A percentile compares a stretch with the other conserved stretches of the same genome.
Evolutionary conservation across 768 basidiomycete genomes (phyloP).

Genomic region (Floccularia luteovirens): DNA sequence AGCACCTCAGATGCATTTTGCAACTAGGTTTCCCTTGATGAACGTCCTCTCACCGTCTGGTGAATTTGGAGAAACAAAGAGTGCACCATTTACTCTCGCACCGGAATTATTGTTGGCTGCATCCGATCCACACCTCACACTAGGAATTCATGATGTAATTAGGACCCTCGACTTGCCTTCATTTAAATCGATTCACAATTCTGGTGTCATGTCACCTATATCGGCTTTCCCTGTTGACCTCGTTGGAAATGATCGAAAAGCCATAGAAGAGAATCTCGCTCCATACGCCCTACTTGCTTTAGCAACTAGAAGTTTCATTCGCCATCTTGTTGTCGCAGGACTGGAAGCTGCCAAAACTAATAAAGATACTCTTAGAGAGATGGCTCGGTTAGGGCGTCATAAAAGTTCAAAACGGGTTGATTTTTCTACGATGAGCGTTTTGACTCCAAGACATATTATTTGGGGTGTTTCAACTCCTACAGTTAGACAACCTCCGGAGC

Average conservation of each 20-base stretch:
- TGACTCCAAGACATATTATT: too few species aligned
- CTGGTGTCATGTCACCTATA: not conserved
- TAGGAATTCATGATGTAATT: constrained; percentile 20
- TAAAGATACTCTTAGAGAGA: constrained; percentile 12
- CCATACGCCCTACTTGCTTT: constrained; percentile 33
- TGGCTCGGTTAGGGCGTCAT: constrained; percentile 9
- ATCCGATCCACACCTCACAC: constrained; percentile 23
- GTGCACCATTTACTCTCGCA: not conserved
- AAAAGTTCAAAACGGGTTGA: constrained; percentile 10
- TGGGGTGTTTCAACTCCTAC: too few species aligned
- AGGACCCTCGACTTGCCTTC: constrained; percentile 16
- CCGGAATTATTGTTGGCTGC: constrained; percentile 10
- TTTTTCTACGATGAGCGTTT: constrained; percentile 6
- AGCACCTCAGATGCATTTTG: not conserved
- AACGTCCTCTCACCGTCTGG: not conserved
- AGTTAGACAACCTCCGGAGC: too few species aligned
- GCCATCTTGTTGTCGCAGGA: constrained; percentile 26
- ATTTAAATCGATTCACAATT: constrained; percentile 8
- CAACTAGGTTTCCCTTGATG: not conserved
- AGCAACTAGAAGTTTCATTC: constrained; percentile 23
- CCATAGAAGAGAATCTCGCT: constrained; percentile 27
- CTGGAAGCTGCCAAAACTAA: constrained; percentile 26
- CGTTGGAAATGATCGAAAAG: constrained; percentile 15
- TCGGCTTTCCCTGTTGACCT: constrained; percentile 17
- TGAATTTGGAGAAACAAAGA: not conserved